Conservation (phyloP, 352 stramenopile genomes). For the Phytophthora parvispora region DNA sequence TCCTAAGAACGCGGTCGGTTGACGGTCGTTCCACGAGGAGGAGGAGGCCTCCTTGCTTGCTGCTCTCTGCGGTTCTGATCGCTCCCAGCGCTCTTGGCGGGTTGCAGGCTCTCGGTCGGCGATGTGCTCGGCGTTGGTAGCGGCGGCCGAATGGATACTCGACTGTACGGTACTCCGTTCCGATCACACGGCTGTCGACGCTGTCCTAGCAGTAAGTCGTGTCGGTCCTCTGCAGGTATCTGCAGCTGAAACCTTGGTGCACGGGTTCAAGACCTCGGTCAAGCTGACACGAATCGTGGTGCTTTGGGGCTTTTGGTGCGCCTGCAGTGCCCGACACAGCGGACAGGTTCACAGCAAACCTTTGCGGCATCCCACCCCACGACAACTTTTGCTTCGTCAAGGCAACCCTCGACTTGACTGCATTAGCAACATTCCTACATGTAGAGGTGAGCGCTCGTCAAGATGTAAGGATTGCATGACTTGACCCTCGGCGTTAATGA, state of each 20-base stretch:
- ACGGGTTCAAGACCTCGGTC: background rate
- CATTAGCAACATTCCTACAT: conserved; percentile 10
- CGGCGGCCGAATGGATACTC: conserved; percentile 10
- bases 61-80: background rate
- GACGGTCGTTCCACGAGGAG: background rate
- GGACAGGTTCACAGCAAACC: conserved; percentile 4
- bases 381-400: background rate
- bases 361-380: conserved; percentile 19
- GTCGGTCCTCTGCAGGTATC: background rate
- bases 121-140: conserved; percentile 22
- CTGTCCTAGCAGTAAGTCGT: background rate
- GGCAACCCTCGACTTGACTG: conserved; percentile 6
- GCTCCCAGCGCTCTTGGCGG: background rate
- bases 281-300: background rate
- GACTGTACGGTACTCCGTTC: background rate
- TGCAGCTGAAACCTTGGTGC: background rate
- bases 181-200: conserved; percentile 1
- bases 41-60: background rate
- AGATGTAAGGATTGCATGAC: conserved; percentile 15
- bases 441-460: conserved; percentile 14
- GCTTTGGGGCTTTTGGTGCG: background rate
- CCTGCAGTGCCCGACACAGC: background rate
- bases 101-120: conserved; percentile 25
- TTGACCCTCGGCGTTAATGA: background rate
- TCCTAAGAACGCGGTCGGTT: background rate